phyloP scores from a whole-genome alignment of 495 filamentous ascomycete species.

The Trichoderma erinaceum region DNA sequence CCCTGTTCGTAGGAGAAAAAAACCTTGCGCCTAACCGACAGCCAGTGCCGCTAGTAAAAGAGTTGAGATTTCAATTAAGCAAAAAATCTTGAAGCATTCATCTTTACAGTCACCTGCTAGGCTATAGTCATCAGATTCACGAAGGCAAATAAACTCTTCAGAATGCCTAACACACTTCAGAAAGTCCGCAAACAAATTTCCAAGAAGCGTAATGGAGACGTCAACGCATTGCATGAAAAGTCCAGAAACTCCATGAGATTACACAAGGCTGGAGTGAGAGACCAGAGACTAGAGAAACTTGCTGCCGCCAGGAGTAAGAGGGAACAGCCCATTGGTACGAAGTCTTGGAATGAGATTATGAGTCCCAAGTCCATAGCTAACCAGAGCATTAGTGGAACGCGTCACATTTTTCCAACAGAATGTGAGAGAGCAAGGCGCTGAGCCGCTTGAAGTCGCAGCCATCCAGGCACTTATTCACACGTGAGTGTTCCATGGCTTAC shows the following conservation, averaged over 20 bases:
- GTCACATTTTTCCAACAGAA: constrained; percentile 64
- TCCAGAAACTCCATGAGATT: constrained; percentile 72
- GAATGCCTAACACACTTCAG: constrained; percentile 67
- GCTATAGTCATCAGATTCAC: constrained; percentile 59
- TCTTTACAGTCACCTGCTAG: neutral
- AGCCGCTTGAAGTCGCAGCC: constrained; percentile 50
- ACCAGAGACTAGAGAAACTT: constrained; percentile 68
- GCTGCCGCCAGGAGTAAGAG: constrained; percentile 55
- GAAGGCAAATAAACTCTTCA: constrained; percentile 75
- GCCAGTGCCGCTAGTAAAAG: neutral
- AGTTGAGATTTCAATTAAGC: neutral
- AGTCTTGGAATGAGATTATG: constrained; percentile 10
- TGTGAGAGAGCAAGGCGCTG: constrained; percentile 43
- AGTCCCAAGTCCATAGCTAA: neutral
- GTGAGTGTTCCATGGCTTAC: constrained; percentile 34
- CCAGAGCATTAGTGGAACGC: constrained; percentile 53
- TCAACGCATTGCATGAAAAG: constrained; percentile 70
- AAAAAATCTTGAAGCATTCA: neutral
- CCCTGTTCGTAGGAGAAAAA: neutral
- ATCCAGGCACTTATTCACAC: constrained; percentile 57
- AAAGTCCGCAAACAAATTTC: constrained; percentile 81
- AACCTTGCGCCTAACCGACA: neutral
- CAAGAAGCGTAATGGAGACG: constrained; percentile 64
- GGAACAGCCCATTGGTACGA: constrained; percentile 62
- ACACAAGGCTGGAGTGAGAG: constrained; percentile 64